Base-by-base conservation (phyloP, 345 rosid species). In the Psidium friedrichsthalianum region DNA sequence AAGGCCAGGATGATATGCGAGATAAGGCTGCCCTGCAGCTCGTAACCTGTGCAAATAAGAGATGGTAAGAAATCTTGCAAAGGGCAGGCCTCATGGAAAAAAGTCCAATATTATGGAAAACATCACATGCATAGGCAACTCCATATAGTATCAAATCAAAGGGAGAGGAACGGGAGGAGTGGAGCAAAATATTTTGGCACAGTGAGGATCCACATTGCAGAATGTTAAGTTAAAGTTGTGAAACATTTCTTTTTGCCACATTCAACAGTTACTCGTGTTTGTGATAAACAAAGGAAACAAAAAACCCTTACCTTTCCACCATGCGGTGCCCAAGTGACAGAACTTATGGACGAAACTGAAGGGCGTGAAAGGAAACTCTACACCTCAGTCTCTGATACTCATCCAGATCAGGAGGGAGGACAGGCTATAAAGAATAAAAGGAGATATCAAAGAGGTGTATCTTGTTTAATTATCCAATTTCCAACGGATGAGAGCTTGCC, bases 371-470 rank as follows among this genome's bases (percentile, higher is more conserved):
- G 82, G 97, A 96, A 87, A 96, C 99, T 82, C 99, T 93, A 89
- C 99, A 98, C 89, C 99, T 94, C 82, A 98, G 95, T 89, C 99
- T 94, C 90, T 98, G 99, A 85, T 93, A 91, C 88, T 98, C 99
- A 11, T 91, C 88, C 95, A 98, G 91, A 86, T 94, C 90, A 82
- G 92, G 90, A 27, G 99, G 97, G 88, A 98, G 97, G 88, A 91
- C 89, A 69, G 99, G 90, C 98, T 95, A 94, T 51, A 86, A 92
- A 87, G 88, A 85, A 9, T 24, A 47, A 54, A 57, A 83, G 81
- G 42, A 84, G 82, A 29, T 56, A 29, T 36, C 49, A 82, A n/a
- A 27, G 49, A 61, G 61, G 51, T 54, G 15, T 51, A 52, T 51
- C 55, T 51, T 15, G 9, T 64, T 49, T 44, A 56, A 11, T 21